Base-by-base conservation (phyloP, 2,329 filamentous ascomycete species). In the Sphaceloma murrayae region DNA sequence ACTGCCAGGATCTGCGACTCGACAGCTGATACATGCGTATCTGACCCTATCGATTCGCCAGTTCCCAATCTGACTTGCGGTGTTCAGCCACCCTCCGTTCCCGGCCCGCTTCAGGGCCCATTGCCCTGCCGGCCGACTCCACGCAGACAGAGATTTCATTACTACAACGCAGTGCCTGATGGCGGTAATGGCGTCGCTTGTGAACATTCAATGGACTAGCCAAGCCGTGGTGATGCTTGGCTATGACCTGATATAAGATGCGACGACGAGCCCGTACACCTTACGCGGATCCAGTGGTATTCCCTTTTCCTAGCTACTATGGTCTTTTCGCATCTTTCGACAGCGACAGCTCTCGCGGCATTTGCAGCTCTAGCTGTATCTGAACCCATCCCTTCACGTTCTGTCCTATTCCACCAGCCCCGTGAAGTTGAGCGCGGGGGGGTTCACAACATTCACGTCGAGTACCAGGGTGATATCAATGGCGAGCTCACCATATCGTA, bases 381-480 rank as follows among this genome's bases (percentile, higher is more conserved):
- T 40, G 36, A 40, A n/a, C 36, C 36, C 6, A 40, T 40, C 11
- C 36, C 22, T 5, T 10, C 11, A 1, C 22, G 14, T 14, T 29
- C 36, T 3, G 36, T 40, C 7, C 11, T 40, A 1, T 40, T 40
- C 24, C 22, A 30, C 5, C 24, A 30, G 14, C 36, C 36, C n/a
- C 36, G 27, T 10, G 24, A 30, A 4, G 36, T 49, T 2, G 56
- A 60, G 38, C 56, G 53, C 24, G 55, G 56, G 27, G 57, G 57
- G 16, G 52, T 73, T 47, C 68, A 73, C 52, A 74, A 73, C 51
- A 59, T 73, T 18, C 63, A 72, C 31, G 56, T 74, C 14, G 60
- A 56, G 3, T 72, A 67, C 48, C 59, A 60, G 26, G 55, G 59
- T n/a, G 56, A 58, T 13, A 63, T 68, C 22, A 64, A 69, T 45